Base-by-base conservation (phyloP, 2,329 filamentous ascomycete species). In the Mycosphaerelloides madeirae region DNA sequence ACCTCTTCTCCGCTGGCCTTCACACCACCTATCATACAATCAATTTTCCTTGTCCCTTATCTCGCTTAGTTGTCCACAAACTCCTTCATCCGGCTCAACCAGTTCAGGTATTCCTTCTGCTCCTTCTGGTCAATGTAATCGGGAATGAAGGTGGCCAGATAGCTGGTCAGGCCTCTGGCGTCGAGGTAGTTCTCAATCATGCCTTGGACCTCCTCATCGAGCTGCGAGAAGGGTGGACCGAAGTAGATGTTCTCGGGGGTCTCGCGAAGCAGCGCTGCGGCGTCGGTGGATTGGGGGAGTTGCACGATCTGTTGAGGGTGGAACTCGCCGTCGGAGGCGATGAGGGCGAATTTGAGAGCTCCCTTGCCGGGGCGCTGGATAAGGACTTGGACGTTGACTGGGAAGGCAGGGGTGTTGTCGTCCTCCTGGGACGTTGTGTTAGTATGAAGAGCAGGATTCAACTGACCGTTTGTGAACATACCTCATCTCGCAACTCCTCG, bases 111-210 rank as follows among this genome's bases (percentile, higher is more conserved):
- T 78, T 98, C 93, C 72, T 83, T 85, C 80, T 97, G 91, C 80
- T 98, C 93, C 83, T 98, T 98, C 71, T 86, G 81, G 66, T 97
- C 89, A 63, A 97, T 90, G 73, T 95, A 98, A 68, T 97, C 90
- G 29, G 90, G 88, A 34, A 95, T 84, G 69, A 97, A 96, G 56
- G 90, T 73, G 42, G 90, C 91, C 59, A 98, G 79, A 47, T 84
- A 80, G 59, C 85, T 83, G 62, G 91, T 88, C 70, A 98, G 81
- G 54, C 91, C 93, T 59, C 93, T 81, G 78, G 96, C 93, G 69
- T 95, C 89, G 53, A 98, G 79, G 74, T 91, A 98, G 59, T 85
- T 81, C 78, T 97, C 91, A 66, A 97, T 77, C 59, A 95, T 78
- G 42, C 88, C 78, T 76, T 97, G 91, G 34, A 98, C 80, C 66